Evolutionary conservation across 2,329 filamentous ascomycete genomes (phyloP).

Genomic region (Aspergillus sp.): DNA sequence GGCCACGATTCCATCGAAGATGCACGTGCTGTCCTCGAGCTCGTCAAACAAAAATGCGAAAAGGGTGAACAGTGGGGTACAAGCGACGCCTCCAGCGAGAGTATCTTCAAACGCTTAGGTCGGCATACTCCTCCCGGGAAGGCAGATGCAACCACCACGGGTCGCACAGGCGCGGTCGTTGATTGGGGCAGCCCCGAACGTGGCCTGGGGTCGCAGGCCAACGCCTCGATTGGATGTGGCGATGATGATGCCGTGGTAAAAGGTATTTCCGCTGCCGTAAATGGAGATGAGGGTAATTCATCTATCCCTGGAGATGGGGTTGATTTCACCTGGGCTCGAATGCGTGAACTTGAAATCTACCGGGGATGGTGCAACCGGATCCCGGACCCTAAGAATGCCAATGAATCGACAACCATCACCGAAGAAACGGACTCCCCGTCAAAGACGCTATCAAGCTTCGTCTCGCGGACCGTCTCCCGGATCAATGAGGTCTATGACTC

Average conservation of each 20-base stretch:
- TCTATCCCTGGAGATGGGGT: conserved; percentile 53
- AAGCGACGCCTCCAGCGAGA: conserved; percentile 75
- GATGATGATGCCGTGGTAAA: conserved; percentile 59
- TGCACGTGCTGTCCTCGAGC: conserved; percentile 83
- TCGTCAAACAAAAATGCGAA: conserved; percentile 94
- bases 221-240: conserved; percentile 56
- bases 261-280: conserved; percentile 54
- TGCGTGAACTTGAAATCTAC: conserved; percentile 60
- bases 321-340: conserved; percentile 63
- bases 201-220: conserved; percentile 58
- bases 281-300: conserved; percentile 45
- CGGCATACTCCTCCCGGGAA: conserved; percentile 51
- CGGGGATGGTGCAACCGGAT: conserved; percentile 60
- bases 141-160: conserved; percentile 21
- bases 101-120: conserved; percentile 80
- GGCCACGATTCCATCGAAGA: conserved; percentile 95
- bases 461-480: conserved; percentile 51
- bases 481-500: conserved; percentile 56
- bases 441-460: conserved; percentile 44
- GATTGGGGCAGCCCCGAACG: conserved; percentile 83
- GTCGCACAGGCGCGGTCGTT: conserved; percentile 60
- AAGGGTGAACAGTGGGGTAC: conserved; percentile 85
- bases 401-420: conserved; percentile 33
- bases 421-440: conserved; percentile 13
- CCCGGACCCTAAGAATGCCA: conserved; percentile 47